Conservation (phyloP, 495 filamentous ascomycete species). For the Penicillium pulvis region DNA sequence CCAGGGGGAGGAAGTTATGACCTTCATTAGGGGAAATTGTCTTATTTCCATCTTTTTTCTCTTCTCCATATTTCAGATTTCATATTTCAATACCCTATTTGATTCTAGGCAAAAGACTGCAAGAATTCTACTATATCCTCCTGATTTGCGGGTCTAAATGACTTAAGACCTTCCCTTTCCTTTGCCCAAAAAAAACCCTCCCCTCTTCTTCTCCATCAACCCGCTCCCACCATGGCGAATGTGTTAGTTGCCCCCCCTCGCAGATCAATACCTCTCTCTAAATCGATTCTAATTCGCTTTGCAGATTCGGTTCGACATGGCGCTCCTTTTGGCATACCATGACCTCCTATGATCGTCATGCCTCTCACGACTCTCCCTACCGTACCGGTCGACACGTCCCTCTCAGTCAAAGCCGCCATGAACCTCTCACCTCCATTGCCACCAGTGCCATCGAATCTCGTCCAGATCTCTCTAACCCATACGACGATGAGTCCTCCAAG, state of each 20-base stretch:
- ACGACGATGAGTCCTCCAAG: slow-evolving; percentile 65
- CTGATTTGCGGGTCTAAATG: slow-evolving; percentile 5
- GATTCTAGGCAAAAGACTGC: not conserved
- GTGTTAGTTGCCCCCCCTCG: slow-evolving; percentile 17
- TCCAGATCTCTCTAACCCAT: slow-evolving; percentile 70
- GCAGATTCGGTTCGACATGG: slow-evolving; percentile 63
- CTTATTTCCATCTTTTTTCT: not conserved
- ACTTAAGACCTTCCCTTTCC: slow-evolving; percentile 7
- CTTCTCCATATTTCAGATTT: slow-evolving; percentile 5
- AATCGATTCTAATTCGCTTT: slow-evolving; percentile 1
- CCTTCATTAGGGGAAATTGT: not conserved
- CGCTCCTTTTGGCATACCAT: slow-evolving; percentile 95
- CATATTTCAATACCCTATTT: not conserved
- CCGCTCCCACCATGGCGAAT: slow-evolving; percentile 31
- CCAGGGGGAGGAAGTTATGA: slow-evolving; percentile 20
- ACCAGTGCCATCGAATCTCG: slow-evolving; percentile 77
- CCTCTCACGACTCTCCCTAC: slow-evolving; percentile 83
- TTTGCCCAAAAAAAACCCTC: slow-evolving; percentile 4
- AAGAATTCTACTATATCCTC: not conserved
- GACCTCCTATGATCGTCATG: slow-evolving; percentile 79
- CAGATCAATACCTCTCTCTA: not conserved
- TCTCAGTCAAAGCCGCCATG: slow-evolving; percentile 68
- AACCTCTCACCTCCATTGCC: slow-evolving; percentile 74
- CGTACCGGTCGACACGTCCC: slow-evolving; percentile 80
- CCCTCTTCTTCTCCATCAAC: slow-evolving; percentile 5